phyloP scores from a whole-genome alignment of 2,329 filamentous ascomycete species.

The Mycosphaerella sp. region DNA sequence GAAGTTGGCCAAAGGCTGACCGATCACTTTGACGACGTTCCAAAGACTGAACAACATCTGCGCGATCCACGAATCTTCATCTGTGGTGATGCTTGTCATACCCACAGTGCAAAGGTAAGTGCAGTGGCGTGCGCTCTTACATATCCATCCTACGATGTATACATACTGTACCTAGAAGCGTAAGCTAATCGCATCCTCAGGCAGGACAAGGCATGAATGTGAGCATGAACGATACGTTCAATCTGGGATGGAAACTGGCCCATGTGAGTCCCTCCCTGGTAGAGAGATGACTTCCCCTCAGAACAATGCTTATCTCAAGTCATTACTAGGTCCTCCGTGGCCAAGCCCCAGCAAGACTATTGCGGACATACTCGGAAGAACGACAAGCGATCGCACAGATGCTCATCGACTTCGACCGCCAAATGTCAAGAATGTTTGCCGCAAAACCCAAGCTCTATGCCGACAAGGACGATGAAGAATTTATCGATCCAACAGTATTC shows the following conservation, averaged over 20 bases:
- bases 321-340: constrained; percentile 37
- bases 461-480: constrained; percentile 23
- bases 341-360: constrained; percentile 30
- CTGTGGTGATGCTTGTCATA: constrained; percentile 57
- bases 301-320: no score
- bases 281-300: background rate
- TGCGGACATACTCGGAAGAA: constrained; percentile 50
- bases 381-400: constrained; percentile 57
- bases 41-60: constrained; percentile 50
- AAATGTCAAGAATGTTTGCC: constrained; percentile 45
- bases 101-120: constrained; percentile 49
- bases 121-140: no score
- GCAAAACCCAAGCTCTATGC: constrained; percentile 32
- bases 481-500: constrained; percentile 33
- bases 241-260: constrained; percentile 52
- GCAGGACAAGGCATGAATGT: constrained; percentile 69
- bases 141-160: no score
- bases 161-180: background rate
- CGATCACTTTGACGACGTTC: constrained; percentile 59
- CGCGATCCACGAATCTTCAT: constrained; percentile 56
- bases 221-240: constrained; percentile 60
- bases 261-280: constrained; percentile 17
- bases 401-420: constrained; percentile 53
- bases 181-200: background rate
- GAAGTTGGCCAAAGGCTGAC: constrained; percentile 52